A percentile compares a stretch with the other conserved stretches of the same genome.
Evolutionary conservation across 1,139 yeast species (phyloP).

Genomic region (Candida sanyaensis): DNA sequence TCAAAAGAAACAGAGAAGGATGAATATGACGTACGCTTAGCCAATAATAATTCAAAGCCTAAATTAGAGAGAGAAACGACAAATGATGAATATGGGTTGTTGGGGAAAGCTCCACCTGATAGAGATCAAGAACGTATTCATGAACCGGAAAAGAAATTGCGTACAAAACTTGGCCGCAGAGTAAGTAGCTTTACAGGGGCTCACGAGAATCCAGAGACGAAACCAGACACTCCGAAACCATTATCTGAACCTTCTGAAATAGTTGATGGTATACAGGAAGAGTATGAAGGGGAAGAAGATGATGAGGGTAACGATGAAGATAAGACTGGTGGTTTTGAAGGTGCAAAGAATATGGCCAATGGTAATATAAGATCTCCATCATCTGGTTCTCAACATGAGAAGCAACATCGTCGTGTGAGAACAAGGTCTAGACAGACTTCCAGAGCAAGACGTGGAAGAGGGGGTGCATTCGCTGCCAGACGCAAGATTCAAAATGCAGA

Average conservation of each 20-base stretch:
- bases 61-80: background rate
- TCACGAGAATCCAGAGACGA: background rate
- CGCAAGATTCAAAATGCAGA: conserved; percentile 43
- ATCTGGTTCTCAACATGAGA: background rate
- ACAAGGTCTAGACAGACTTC: background rate
- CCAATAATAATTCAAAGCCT: background rate
- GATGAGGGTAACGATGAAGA: background rate
- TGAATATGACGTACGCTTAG: conserved; percentile 10
- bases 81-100: conserved; percentile 33
- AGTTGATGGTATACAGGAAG: background rate
- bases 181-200: conserved; percentile 10
- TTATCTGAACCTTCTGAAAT: background rate
- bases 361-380: background rate
- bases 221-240: background rate
- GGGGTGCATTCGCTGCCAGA: conserved; percentile 32
- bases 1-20: conserved; percentile 1
- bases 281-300: background rate
- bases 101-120: conserved; percentile 41
- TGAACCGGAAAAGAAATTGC: conserved; percentile 11
- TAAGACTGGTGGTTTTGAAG: background rate
- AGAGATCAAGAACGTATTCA: conserved; percentile 7
- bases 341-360: background rate
- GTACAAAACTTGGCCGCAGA: conserved; percentile 12
- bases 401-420: background rate
- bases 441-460: conserved; percentile 25